These are phyloP conservation scores for Salvia hispanica DNA, from an alignment of 257 asterid species.

Conservation along the genomic window DNA sequence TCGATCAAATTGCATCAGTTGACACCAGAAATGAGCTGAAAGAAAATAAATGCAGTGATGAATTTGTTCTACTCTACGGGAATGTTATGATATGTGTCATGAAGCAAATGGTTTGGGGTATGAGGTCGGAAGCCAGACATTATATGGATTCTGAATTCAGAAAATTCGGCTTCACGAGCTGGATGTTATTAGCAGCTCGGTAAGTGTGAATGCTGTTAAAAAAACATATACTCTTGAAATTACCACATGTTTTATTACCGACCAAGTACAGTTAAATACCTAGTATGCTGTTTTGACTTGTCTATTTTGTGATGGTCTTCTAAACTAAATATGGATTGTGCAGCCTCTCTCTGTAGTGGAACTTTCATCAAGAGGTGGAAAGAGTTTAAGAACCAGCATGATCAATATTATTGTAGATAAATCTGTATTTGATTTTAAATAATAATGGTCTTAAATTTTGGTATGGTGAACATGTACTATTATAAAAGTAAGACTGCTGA, in stretches of 20 bases:
- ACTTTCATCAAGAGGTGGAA: slow-evolving; percentile 14
- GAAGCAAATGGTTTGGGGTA: slow-evolving; percentile 45
- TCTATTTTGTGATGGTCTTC: background rate
- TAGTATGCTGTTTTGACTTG: slow-evolving; percentile 16
- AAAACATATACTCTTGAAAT: background rate
- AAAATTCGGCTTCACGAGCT: slow-evolving; percentile 40
- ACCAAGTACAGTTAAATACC: slow-evolving; percentile 18
- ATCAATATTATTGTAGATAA: slow-evolving; percentile 14
- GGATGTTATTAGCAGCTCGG: slow-evolving; percentile 60
- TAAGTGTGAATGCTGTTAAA: slow-evolving; percentile 35
- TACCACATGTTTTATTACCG: slow-evolving; percentile 10
- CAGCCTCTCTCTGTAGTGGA: slow-evolving; percentile 19
- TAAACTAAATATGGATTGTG: slow-evolving; percentile 17
- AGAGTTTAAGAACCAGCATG: slow-evolving; percentile 2
- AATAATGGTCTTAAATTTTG: background rate
- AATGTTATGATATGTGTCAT: slow-evolving; percentile 43
- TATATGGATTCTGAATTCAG: slow-evolving; percentile 35
- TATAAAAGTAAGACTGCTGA: slow-evolving; percentile 2
- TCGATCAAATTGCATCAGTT: slow-evolving; percentile 39
- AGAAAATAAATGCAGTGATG: slow-evolving; percentile 34
- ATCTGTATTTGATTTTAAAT: background rate
- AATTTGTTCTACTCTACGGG: slow-evolving; percentile 49
- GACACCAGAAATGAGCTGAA: slow-evolving; percentile 37
- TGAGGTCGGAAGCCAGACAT: slow-evolving; percentile 37
- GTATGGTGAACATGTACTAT: slow-evolving; percentile 10